Evolutionary conservation across 441 rosid species (phyloP), one percentile per base, ranked within the genome.

Genomic region (Geranium incanum): DNA sequence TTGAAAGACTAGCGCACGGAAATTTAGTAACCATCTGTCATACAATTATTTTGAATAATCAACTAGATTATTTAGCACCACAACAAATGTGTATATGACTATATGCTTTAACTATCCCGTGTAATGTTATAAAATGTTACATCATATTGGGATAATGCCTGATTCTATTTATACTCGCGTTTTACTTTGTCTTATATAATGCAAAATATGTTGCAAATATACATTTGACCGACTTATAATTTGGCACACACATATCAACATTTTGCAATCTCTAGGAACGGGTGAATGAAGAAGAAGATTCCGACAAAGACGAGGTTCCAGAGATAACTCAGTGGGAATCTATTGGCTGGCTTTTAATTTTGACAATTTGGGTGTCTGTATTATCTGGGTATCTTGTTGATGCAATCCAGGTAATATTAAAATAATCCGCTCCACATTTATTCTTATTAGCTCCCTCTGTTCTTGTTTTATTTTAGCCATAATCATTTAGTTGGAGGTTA

Each of bases 241-340:
- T 39, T 39, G 43, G 62, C 62, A 55, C n/a, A n/a, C 12, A 5
- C 62, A n/a, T 55, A n/a, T 55, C 62, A 55, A 15, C 7, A 55
- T 55, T 15, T 52, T 52, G 18, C 19, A n/a, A n/a, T 52, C 15
- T 4, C 60, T 52, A 52, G 60, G 60, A 52, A 52, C n/a, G 60
- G 18, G 60, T n/a, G n/a, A 52, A 52, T n/a, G 60, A 52, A n/a
- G 60, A 13, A 52, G 60, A 52, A 15, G 19, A 52, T 52, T 52
- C 60, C 6, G 86, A 76, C 1, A 88, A 87, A 2, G 90, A 89
- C 50, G 98, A 93, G 74, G 78, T 73, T 37, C 98, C 96, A 3
- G 96, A 89, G 83, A 89, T 93, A 72, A 78, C 94, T 52, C 87
- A 86, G 76, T 87, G 91, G 96, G 98, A 93, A 85, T 77, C 97